Evolutionary conservation across 2,329 filamentous ascomycete genomes (phyloP).

Genomic region (Fusarium tjaetaba): DNA sequence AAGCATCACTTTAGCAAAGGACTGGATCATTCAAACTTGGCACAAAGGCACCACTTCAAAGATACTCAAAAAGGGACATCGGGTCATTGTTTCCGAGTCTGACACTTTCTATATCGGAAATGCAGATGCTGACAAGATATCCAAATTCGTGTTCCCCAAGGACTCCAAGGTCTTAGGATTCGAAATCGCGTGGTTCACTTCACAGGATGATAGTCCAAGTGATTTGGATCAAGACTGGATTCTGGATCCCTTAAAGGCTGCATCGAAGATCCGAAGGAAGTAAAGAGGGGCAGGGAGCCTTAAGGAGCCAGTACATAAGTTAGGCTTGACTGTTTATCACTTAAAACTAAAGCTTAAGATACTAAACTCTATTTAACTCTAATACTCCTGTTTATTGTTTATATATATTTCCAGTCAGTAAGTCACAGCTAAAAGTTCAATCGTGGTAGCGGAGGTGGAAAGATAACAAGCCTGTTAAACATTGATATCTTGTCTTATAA

Average conservation of each 20-base stretch:
- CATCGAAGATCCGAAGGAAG: background rate
- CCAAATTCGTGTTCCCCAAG: background rate
- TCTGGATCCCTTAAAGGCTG: slow-evolving; percentile 3
- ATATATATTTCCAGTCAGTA: no score
- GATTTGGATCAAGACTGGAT: background rate
- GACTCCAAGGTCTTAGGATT: background rate
- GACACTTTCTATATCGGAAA: slow-evolving; percentile 12
- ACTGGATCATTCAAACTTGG: slow-evolving; percentile 21
- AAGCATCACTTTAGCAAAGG: background rate
- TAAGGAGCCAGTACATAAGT: rapidly evolving
- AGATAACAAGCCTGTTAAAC: no score
- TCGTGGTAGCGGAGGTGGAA: rapidly evolving
- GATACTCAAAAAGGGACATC: background rate
- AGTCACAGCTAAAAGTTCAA: no score
- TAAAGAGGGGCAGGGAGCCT: rapidly evolving
- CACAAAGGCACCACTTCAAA: background rate
- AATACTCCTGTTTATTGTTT: rapidly evolving
- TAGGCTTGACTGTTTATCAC: rapidly evolving
- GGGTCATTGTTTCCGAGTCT: background rate
- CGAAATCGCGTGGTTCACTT: slow-evolving; percentile 9
- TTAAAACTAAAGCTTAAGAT: background rate
- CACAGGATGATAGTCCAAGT: background rate
- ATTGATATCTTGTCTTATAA: no score
- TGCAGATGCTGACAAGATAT: background rate
- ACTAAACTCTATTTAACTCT: rapidly evolving